Evolutionary conservation across 169 alveolate genomes (phyloP).

Genomic region (Plasmodium gonderi): DNA sequence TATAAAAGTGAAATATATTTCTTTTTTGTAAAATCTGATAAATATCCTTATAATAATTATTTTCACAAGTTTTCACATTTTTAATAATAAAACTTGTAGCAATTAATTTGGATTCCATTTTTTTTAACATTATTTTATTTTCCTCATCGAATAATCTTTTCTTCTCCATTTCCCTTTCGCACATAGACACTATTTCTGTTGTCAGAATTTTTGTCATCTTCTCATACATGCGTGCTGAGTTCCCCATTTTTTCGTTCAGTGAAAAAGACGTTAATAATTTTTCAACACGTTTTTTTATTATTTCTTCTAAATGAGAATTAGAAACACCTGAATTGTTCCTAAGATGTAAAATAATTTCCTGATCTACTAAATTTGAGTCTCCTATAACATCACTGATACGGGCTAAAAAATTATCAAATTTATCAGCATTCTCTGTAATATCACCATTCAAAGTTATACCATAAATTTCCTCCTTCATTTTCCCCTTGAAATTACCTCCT

Average conservation of each 20-base stretch:
- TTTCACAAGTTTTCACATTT: slow-evolving; percentile 20
- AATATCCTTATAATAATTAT: slow-evolving; percentile 66
- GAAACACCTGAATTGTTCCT: background rate
- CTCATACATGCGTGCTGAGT: background rate
- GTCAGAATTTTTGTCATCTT: slow-evolving; percentile 1
- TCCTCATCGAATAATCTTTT: slow-evolving; percentile 26
- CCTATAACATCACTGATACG: background rate
- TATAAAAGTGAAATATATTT: slow-evolving; percentile 59
- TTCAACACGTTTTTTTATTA: background rate
- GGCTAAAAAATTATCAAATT: background rate
- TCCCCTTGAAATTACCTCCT: background rate
- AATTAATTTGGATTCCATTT: slow-evolving; percentile 32
- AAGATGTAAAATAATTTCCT: background rate
- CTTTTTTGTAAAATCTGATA: slow-evolving; percentile 40
- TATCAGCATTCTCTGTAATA: background rate
- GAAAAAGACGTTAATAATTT: background rate
- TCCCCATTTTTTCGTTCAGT: background rate
- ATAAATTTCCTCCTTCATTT: background rate
- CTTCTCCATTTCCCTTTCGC: background rate
- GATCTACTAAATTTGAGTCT: background rate
- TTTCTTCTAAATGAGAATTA: background rate
- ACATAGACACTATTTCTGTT: background rate
- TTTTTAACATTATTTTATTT: slow-evolving; percentile 31
- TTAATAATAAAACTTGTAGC: slow-evolving; percentile 48
- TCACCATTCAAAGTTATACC: background rate